Conservation (phyloP, 2,329 filamentous ascomycete genomes). For the Botrytis fabae region DNA sequence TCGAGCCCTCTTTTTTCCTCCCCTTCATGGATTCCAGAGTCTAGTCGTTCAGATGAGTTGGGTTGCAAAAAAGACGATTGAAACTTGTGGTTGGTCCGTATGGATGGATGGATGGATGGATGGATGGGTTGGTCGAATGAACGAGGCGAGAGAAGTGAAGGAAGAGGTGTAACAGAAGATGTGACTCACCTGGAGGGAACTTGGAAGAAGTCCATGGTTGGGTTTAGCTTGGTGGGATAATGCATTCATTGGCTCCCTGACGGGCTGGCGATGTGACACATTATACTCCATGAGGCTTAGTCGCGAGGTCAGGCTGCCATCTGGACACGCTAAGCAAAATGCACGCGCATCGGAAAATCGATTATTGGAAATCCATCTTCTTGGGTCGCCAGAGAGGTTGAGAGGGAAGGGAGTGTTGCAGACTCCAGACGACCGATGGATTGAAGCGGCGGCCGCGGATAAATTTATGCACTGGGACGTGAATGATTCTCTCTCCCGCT, state of each 20-base stretch:
- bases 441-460: conserved; percentile 20
- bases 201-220: conserved; percentile 7
- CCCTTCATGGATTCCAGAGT: background rate
- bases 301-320: background rate
- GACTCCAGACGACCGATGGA: background rate
- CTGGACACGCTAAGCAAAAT: background rate
- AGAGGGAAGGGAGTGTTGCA: background rate
- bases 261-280: background rate
- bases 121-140: conserved; percentile 19
- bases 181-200: conserved; percentile 17
- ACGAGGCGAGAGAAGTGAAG: conserved; percentile 9
- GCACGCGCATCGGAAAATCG: background rate
- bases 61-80: conserved; percentile 14
- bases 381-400: background rate
- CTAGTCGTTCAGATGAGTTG: conserved; percentile 10
- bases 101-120: conserved; percentile 17
- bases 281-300: conserved; percentile 17
- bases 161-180: conserved; percentile 11
- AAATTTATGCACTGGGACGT: conserved; percentile 1
- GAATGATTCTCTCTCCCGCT: background rate
- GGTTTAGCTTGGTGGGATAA: background rate
- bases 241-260: background rate
- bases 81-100: conserved; percentile 18
- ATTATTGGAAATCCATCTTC: background rate
- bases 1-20: background rate